Conservation (phyloP, 2,329 filamentous ascomycete species). For the Chrysosphaeria jannelii region DNA sequence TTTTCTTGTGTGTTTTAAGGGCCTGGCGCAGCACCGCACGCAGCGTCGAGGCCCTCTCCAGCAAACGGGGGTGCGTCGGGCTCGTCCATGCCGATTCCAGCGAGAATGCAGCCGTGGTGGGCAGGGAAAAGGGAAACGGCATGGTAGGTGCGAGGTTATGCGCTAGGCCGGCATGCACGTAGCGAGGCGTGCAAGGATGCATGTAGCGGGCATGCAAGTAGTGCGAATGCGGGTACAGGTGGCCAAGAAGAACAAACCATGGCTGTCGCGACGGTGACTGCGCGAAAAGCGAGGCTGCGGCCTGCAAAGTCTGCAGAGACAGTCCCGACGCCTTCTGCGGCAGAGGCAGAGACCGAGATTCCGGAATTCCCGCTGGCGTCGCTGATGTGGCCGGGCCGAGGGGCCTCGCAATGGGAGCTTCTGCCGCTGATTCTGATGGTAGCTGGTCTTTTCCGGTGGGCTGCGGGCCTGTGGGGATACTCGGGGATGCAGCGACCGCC, state of each 20-base stretch:
- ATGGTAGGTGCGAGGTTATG: constrained; percentile 24
- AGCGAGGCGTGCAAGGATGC: too few species aligned
- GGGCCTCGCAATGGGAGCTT: constrained; percentile 76
- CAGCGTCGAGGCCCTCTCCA: constrained; percentile 51
- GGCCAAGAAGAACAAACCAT: background rate
- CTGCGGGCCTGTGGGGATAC: constrained; percentile 76
- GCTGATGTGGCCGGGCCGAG: constrained; percentile 80
- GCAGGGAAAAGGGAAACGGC: constrained; percentile 70
- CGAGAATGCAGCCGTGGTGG: constrained; percentile 66
- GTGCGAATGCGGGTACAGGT: background rate
- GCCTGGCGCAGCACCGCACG: constrained; percentile 57
- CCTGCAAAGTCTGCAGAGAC: background rate
- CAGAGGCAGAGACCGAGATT: constrained; percentile 17
- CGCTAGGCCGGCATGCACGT: too few species aligned
- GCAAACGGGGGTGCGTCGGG: constrained; percentile 66
- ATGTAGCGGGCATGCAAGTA: constrained; percentile 1
- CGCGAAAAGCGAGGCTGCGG: background rate
- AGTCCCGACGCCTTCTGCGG: background rate
- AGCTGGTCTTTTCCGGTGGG: constrained; percentile 80
- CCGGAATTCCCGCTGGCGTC: constrained; percentile 74
- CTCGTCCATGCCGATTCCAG: constrained; percentile 52
- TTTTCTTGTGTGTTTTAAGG: constrained; percentile 68
- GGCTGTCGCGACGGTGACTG: background rate
- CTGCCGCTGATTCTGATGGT: constrained; percentile 69
- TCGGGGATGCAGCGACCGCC: constrained; percentile 59